Base-by-base conservation (phyloP, 352 stramenopile species). In the Globisporangium iwayamae region DNA sequence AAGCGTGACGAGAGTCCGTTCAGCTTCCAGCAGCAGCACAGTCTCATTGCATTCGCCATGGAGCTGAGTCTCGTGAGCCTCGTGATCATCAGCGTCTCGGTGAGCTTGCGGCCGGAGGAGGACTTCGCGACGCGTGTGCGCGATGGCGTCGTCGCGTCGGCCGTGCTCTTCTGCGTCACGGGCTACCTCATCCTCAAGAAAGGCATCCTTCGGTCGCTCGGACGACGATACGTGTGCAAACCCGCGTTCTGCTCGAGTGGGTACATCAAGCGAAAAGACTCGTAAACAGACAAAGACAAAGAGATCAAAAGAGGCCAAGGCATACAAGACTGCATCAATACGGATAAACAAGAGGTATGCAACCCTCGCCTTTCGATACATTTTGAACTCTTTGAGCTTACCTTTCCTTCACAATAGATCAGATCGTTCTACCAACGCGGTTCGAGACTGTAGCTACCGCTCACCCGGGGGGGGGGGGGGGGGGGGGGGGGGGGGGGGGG, bases 11-110 rank as follows among this genome's bases (percentile, higher is more conserved):
- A 94, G 64, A 90, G 78, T 14, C 83, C 85, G 30, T 94, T 93
- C 62, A 80, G 65, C 53, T 91, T 94, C 66, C 86, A 95, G 71
- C 86, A 95, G 69, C 84, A 91, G 65, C 82, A 93, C 73, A 91
- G 76, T 34, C 59, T 95, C 14, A 43, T 88, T 47, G 77, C 78
- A 51, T 74, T 92, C 60, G 51, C 85, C 46, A 43, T 90, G 5
- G 86, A 95, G 61, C 63, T 83, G 22, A 60, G 71, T 32, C 52
- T 91, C 28, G 69, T 74, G 13, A 74, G 60, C 20, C 56, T 85
- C 22, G 70, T 87, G 48, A 67, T 93, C 46, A 68, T 92, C 16
- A 78, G 75, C 56, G 81, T 84, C 38, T 90, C 81, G 6, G 71
- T 93, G 53, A 91, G 73, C 53, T 72, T 89, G 70, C 84, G 79